A percentile compares a stretch with the other conserved stretches of the same genome.
Conservation (phyloP, 805 yeast species). For the Barnettozyma pratensis region DNA sequence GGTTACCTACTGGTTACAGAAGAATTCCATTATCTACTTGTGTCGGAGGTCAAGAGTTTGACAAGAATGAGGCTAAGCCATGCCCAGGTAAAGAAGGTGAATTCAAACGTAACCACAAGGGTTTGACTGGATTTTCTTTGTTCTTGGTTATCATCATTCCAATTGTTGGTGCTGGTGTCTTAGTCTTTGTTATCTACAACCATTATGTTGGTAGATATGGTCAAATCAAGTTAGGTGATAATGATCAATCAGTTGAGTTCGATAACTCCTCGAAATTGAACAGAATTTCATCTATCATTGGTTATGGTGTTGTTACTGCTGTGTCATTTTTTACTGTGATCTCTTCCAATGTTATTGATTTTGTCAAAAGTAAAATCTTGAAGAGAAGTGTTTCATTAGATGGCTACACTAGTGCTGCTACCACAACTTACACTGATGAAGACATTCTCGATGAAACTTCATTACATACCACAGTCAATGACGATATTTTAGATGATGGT, state of each 20-base stretch:
- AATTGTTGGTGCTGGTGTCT: slow-evolving; percentile 40
- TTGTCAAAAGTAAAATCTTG: slow-evolving; percentile 2
- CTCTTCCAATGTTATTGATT: slow-evolving; percentile 6
- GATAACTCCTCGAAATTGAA: slow-evolving; percentile 54
- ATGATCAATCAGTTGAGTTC: slow-evolving; percentile 67
- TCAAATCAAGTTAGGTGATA: slow-evolving; percentile 79
- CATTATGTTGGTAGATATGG: slow-evolving; percentile 81
- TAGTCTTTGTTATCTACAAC: slow-evolving; percentile 72
- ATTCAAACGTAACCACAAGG: slow-evolving; percentile 47
- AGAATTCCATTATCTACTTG: slow-evolving; percentile 83
- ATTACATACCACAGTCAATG: slow-evolving; percentile 16
- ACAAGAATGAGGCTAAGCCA: slow-evolving; percentile 56
- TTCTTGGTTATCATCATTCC: slow-evolving; percentile 55
- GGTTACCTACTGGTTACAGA: slow-evolving; percentile 90
- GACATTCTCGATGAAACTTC: slow-evolving; percentile 11
- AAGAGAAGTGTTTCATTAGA: slow-evolving; percentile 12
- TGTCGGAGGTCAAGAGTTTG: slow-evolving; percentile 71
- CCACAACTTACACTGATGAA: slow-evolving; percentile 11
- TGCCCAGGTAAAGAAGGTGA: slow-evolving; percentile 86
- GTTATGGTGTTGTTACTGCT: slow-evolving; percentile 29
- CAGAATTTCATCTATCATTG: slow-evolving; percentile 33
- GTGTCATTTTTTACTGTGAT: slow-evolving; percentile 19
- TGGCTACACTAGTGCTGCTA: slow-evolving; percentile 8
- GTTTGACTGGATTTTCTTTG: slow-evolving; percentile 50
- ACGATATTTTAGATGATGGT: slow-evolving; percentile 28